phyloP scores from a whole-genome alignment of 2,329 filamentous ascomycete species.

The Epichloe uncinata region DNA sequence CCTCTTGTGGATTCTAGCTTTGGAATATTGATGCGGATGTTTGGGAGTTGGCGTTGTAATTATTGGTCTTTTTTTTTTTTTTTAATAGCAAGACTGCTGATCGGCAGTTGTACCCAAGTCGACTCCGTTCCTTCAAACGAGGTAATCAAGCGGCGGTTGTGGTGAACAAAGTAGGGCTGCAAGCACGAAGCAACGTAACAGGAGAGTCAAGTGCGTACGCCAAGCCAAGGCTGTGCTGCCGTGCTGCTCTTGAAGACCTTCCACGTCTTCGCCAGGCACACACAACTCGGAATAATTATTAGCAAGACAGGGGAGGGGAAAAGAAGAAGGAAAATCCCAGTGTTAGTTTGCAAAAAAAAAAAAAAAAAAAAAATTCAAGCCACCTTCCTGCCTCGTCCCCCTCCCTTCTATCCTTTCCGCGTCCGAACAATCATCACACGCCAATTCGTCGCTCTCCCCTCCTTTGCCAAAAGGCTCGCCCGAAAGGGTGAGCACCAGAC shows the following conservation, averaged over 20 bases:
- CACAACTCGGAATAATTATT: not conserved
- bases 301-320: not conserved
- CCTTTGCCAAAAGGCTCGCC: not conserved
- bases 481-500: constrained; percentile 1
- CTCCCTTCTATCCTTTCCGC: too few species aligned
- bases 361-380: too few species aligned
- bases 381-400: too few species aligned
- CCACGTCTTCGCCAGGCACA: not conserved
- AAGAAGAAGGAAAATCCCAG: not conserved
- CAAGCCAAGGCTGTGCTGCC: not conserved
- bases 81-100: too few species aligned
- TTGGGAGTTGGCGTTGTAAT: not conserved
- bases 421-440: too few species aligned
- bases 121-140: not conserved
- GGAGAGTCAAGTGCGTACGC: not conserved
- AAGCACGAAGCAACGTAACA: not conserved
- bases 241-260: not conserved
- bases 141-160: not conserved
- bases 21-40: too few species aligned
- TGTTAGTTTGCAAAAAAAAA: not conserved
- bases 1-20: not conserved
- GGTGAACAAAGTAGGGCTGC: not conserved
- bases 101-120: not conserved
- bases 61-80: not conserved
- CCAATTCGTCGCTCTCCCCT: too few species aligned